Evolutionary conservation across 768 basidiomycete genomes (phyloP).

Genomic region (Calvatia gigantea): DNA sequence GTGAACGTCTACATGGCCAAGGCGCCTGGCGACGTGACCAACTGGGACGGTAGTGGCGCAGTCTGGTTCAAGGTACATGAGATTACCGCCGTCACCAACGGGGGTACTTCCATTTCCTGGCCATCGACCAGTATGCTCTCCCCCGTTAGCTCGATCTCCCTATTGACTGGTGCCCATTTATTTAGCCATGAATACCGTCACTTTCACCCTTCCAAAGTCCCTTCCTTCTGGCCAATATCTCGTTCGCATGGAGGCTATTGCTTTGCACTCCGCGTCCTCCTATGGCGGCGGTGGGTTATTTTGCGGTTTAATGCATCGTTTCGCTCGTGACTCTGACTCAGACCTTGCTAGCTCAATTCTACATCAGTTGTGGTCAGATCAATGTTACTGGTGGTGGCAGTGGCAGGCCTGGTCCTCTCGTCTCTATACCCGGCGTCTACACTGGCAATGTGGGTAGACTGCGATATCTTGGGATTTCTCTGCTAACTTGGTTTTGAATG

Average conservation of each 20-base stretch:
- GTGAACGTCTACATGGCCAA: slow-evolving; percentile 43
- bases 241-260: slow-evolving; percentile 37
- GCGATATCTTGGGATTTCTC: neutral
- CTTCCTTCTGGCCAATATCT: slow-evolving; percentile 36
- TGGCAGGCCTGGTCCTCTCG: slow-evolving; percentile 21
- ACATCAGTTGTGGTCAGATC: slow-evolving; percentile 35
- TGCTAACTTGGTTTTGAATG: neutral
- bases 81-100: slow-evolving; percentile 37
- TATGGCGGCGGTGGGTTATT: slow-evolving; percentile 29
- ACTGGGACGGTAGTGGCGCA: slow-evolving; percentile 36
- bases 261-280: slow-evolving; percentile 31
- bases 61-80: slow-evolving; percentile 46
- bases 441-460: slow-evolving; percentile 20
- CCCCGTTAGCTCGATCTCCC: neutral
- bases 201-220: slow-evolving; percentile 32
- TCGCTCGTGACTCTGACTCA: neutral
- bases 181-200: slow-evolving; percentile 14
- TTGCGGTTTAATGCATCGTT: neutral
- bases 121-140: slow-evolving; percentile 28
- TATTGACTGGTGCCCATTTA: neutral
- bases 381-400: slow-evolving; percentile 30
- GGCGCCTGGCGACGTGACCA: slow-evolving; percentile 37
- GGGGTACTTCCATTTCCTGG: slow-evolving; percentile 34
- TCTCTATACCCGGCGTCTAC: slow-evolving; percentile 27
- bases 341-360: slow-evolving; percentile 23